Evolutionary conservation across 148 eudicot species (phyloP).

Genomic region (Chenopodium album): DNA sequence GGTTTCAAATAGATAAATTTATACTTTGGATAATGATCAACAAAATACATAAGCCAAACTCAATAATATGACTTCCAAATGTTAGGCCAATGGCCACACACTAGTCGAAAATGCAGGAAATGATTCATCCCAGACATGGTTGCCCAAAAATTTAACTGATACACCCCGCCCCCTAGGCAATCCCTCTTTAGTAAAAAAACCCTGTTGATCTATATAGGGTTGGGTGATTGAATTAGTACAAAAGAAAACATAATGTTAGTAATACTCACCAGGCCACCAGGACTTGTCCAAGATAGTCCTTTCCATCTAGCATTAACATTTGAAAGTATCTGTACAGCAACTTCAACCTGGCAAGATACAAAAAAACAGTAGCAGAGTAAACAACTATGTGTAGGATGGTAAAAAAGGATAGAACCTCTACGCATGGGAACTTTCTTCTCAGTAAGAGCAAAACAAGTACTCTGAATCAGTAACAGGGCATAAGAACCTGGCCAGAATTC

Average conservation of each 20-base stretch:
- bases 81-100: too few species aligned
- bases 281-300: constrained; percentile 61
- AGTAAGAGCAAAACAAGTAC: not conserved
- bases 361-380: constrained; percentile 5
- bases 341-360: constrained; percentile 40
- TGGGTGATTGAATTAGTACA: not conserved
- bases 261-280: constrained; percentile 53
- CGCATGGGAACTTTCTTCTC: not conserved
- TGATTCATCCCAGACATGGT: not conserved
- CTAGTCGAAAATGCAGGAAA: not conserved
- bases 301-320: constrained; percentile 53
- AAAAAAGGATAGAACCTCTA: not conserved
- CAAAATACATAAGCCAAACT: too few species aligned
- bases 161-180: not conserved
- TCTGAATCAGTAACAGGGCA: constrained; percentile 3
- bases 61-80: too few species aligned
- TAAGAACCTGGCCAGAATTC: constrained; percentile 58
- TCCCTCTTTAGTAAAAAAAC: not conserved
- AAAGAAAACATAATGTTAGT: not conserved
- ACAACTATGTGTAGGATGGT: constrained; percentile 5
- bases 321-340: constrained; percentile 47
- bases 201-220: not conserved
- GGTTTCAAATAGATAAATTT: too few species aligned
- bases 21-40: too few species aligned
- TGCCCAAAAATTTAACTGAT: not conserved